Conservation (phyloP, 441 rosid genomes). For the Populus tomentosa region DNA sequence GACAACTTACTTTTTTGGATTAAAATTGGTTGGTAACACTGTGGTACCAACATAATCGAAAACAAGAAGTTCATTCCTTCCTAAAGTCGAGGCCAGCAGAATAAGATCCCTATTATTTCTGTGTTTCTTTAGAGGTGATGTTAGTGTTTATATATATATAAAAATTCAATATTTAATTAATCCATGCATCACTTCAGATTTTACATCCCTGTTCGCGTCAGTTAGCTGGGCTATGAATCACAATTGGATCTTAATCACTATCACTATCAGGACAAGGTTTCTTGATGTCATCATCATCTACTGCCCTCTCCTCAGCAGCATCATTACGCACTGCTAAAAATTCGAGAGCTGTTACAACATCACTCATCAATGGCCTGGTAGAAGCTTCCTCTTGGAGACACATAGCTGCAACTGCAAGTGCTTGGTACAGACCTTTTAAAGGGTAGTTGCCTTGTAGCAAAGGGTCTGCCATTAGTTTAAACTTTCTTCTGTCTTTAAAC, state of each 20-base stretch:
- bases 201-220: background rate
- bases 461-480: slow-evolving; percentile 78
- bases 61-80: no score
- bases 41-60: no score
- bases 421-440: slow-evolving; percentile 72
- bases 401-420: slow-evolving; percentile 95
- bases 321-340: slow-evolving; percentile 43
- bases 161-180: no score
- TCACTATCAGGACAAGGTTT: slow-evolving; percentile 7
- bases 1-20: no score
- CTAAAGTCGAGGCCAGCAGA: no score
- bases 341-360: slow-evolving; percentile 89
- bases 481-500: slow-evolving; percentile 73
- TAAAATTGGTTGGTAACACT: no score
- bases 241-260: slow-evolving; percentile 7
- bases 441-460: slow-evolving; percentile 66
- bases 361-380: slow-evolving; percentile 80
- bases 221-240: background rate
- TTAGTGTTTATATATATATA: no score
- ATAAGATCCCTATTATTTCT: no score
- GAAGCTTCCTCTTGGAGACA: slow-evolving; percentile 91
- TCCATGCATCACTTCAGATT: background rate
- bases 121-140: no score
- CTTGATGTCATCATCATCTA: slow-evolving; percentile 4
- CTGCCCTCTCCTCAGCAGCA: slow-evolving; percentile 16